Base-by-base conservation (phyloP, 257 asterid genomes). In the Handroanthus guayacan region DNA sequence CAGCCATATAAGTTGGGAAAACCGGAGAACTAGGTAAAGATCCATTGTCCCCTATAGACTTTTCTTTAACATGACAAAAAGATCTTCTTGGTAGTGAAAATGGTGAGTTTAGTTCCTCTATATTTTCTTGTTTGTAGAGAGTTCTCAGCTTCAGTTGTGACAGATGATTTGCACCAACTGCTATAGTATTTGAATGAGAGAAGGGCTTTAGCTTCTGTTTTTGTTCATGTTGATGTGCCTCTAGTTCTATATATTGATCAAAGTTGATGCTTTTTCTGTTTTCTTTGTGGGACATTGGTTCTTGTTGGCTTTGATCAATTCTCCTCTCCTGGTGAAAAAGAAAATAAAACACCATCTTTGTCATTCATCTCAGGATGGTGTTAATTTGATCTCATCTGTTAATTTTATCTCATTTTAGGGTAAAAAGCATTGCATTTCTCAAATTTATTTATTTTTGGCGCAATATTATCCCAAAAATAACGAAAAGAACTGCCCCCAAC, bases 1-100 rank as follows among this genome's bases (percentile, higher is more conserved):
- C 75, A 37, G 92, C 91, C 97, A 93, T 91, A 82, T 91, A 91
- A n/a, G 92, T 70, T 62, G 94, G 94, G 45, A 85, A 86, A 64
- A 65, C 76, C 0, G 96, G 97, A 67, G 95, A 93, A 81, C 82
- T 83, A 5, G 86, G 91, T 62, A 87, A 65, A 8, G 92, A 88
- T 64, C 82, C 77, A 47, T 86, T 91, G 20, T 89, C 96, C 6
- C 88, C 79, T 10, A 79, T 86, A 44, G 90, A 85, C 74, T 70
- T 84, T 74, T 86, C 90, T 80, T 89, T 93, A 3, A 76, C 69
- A 11, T 84, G 89, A 60, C 89, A 81, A 45, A 89, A 89, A 0
- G 98, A 93, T 81, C 95, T 85, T 65, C 97, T 84, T 6, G 95
- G 90, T 61, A 87, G 79, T 44, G 92, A 85, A 76, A 80, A 82